These are phyloP conservation scores for Clausena lansium DNA, from an alignment of 345 rosid species.

Conservation along the genomic window DNA sequence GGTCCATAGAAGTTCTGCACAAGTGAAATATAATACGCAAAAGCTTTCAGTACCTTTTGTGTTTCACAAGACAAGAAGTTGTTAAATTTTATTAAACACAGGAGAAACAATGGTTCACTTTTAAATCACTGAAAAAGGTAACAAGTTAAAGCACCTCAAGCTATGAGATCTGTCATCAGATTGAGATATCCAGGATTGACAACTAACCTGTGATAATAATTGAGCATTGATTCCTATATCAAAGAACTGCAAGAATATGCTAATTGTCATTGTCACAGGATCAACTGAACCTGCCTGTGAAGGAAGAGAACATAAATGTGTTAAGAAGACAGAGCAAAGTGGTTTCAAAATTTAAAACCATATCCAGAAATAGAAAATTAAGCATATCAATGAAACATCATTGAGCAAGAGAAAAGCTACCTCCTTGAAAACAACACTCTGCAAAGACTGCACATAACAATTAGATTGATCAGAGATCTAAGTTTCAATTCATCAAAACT, in stretches of 20 bases:
- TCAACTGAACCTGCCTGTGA: conserved; percentile 92
- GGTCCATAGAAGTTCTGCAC: not conserved
- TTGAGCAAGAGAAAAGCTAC: conserved; percentile 30
- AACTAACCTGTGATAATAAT: conserved; percentile 81
- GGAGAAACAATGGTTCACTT: not conserved
- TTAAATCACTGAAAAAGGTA: not conserved
- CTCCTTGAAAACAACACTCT: conserved; percentile 97
- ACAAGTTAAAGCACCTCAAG: not conserved
- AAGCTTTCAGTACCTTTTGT: not conserved
- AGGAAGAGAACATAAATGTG: conserved; percentile 25
- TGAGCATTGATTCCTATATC: conserved; percentile 93
- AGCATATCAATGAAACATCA: conserved; percentile 4
- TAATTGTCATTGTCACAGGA: conserved; percentile 87
- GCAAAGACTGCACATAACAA: conserved; percentile 77
- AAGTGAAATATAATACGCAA: not conserved
- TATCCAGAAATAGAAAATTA: not conserved
- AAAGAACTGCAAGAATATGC: conserved; percentile 84
- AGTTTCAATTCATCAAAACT: conserved; percentile 7
- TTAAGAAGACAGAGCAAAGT: not conserved
- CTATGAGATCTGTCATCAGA: not conserved
- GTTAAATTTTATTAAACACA: not conserved
- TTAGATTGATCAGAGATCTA: conserved; percentile 21
- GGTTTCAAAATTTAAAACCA: conserved; percentile 1
- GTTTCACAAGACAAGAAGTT: not conserved
- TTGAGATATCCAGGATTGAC: not conserved